Evolutionary conservation across 371 early-diverging fungal species (phyloP), one percentile per base, ranked within the genome.

Genomic region (Rhizomucor pusillus): DNA sequence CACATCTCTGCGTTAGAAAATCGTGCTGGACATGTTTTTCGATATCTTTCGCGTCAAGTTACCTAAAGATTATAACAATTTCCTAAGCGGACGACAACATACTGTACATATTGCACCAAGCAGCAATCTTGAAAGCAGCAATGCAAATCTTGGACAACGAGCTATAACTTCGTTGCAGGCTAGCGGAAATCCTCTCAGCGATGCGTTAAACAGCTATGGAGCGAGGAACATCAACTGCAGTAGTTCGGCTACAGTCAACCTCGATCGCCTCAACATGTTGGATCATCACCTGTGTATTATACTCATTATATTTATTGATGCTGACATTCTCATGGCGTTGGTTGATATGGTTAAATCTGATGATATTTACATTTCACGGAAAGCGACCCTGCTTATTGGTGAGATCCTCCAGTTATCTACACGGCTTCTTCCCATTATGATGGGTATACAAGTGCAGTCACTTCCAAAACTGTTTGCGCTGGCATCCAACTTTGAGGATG

Each of bases 401-500:
- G 89, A 90, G 52, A 84, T 94, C 9, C 66, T 90, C 37, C 88
- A 90, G 47, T 73, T 92, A 4, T 85, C 89, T 2, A 82, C 81
- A 43, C 79, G 81, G 9, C 66, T 89, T 5, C 67, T 92, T 19
- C 89, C 92, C 0, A 69, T 72, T 1, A 44, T 71, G 14, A 78
- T 85, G 66, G 80, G 75, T 2, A 78, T 79, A 7, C 71, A 75
- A 22, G 79, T 87, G 1, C 87, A 88, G 73, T 80, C 90, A 0
- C 60, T 94, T 24, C 87, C 93, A 0, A 77, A 80, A 19, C 73
- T 94, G 10, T 93, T 94, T 54, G 65, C 75, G 9, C 60, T 90
- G 1, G 94, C 94, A 0, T 82, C 90, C 18, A 78, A 84, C 56
- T 92, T 93, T 67, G 76, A 82, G 4, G 87, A 90, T 56, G 90